phyloP scores from a whole-genome alignment of 2,329 filamentous ascomycete species.

The Chalara sp. region DNA sequence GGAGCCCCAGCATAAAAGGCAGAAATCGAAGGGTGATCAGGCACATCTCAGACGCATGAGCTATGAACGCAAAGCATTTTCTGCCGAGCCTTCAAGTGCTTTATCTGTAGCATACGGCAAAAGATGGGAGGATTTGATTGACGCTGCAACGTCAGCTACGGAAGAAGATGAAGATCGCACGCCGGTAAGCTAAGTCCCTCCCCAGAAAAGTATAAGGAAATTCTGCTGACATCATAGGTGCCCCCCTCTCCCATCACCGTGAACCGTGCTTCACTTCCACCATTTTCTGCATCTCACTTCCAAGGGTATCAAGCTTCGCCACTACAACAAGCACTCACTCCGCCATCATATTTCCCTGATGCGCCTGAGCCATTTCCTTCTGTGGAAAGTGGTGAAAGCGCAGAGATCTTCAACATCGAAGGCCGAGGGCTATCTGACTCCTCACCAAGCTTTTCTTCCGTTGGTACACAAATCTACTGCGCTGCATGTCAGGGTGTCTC shows the following conservation, averaged over 20 bases:
- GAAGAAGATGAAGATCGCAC: slow-evolving; percentile 90
- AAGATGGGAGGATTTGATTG: slow-evolving; percentile 93
- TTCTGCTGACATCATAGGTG: slow-evolving; percentile 38
- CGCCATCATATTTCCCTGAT: slow-evolving; percentile 62
- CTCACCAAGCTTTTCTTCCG: slow-evolving; percentile 67
- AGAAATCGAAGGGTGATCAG: slow-evolving; percentile 62
- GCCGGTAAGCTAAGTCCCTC: slow-evolving; percentile 56
- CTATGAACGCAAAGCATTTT: slow-evolving; percentile 75
- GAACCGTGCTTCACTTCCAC: slow-evolving; percentile 55
- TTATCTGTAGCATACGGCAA: slow-evolving; percentile 61
- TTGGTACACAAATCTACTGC: slow-evolving; percentile 84
- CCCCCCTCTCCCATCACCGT: slow-evolving; percentile 60
- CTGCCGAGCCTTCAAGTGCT: slow-evolving; percentile 66
- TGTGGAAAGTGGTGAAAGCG: slow-evolving; percentile 71
- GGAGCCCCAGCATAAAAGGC: slow-evolving; percentile 73
- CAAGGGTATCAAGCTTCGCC: slow-evolving; percentile 81
- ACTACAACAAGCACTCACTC: slow-evolving; percentile 83
- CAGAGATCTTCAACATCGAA: slow-evolving; percentile 66
- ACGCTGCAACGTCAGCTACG: slow-evolving; percentile 86
- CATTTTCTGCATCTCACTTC: slow-evolving; percentile 52
- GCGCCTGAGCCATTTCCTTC: slow-evolving; percentile 78
- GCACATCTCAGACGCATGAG: slow-evolving; percentile 59
- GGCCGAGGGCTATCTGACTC: slow-evolving; percentile 57
- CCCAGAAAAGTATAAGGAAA: neutral
- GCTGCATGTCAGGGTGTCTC: slow-evolving; percentile 77